phyloP scores from a whole-genome alignment of 345 rosid genomes.

The Lepidium sativum region DNA sequence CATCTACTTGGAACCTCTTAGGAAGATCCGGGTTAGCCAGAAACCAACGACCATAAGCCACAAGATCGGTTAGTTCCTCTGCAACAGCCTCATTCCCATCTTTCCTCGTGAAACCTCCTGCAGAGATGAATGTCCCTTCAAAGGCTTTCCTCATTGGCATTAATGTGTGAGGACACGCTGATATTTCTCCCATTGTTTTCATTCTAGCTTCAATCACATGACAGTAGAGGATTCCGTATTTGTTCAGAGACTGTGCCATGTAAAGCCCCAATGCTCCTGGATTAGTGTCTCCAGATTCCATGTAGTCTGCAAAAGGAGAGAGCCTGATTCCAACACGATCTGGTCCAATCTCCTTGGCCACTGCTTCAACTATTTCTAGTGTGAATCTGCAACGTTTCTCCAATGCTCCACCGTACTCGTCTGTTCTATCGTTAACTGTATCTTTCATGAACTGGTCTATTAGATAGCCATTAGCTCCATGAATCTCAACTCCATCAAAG shows the following conservation, averaged over 20 bases:
- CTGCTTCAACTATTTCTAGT: conserved; percentile 58
- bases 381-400: conserved; percentile 59
- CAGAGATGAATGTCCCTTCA: conserved; percentile 50
- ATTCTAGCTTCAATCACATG: conserved; percentile 67
- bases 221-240: conserved; percentile 49
- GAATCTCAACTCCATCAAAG: conserved; percentile 80
- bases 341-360: conserved; percentile 57
- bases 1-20: conserved; percentile 46
- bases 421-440: conserved; percentile 62
- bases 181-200: conserved; percentile 25
- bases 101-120: conserved; percentile 49
- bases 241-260: conserved; percentile 56
- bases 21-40: conserved; percentile 74
- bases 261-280: conserved; percentile 51
- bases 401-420: conserved; percentile 59
- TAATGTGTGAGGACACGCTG: conserved; percentile 29
- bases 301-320: conserved; percentile 46
- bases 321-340: conserved; percentile 62
- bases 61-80: conserved; percentile 42
- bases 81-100: conserved; percentile 46
- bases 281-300: conserved; percentile 52
- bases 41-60: conserved; percentile 51
- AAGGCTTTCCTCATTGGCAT: conserved; percentile 60
- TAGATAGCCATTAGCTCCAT: conserved; percentile 63
- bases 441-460: conserved; percentile 71